These are phyloP conservation scores for Ephemerocybe angulata DNA, from an alignment of 768 basidiomycete species.

Conservation along the genomic window DNA sequence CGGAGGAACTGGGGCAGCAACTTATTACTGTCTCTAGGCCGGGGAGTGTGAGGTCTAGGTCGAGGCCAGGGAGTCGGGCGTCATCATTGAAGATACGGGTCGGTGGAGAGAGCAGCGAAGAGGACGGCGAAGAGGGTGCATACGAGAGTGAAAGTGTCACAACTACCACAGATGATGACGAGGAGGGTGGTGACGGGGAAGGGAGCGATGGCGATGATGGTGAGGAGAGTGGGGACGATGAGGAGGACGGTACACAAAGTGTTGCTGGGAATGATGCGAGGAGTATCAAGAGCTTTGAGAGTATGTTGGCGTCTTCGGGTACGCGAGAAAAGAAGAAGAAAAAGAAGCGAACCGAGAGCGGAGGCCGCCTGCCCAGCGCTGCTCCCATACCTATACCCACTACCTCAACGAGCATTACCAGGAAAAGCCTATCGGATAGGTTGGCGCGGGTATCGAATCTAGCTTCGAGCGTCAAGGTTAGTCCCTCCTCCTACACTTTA, in stretches of 20 bases:
- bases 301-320: constrained; percentile 61
- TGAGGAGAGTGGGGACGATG: constrained; percentile 28
- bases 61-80: constrained; percentile 24
- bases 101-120: constrained; percentile 41
- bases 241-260: constrained; percentile 32
- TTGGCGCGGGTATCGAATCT: constrained; percentile 73
- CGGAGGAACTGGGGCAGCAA: constrained; percentile 44
- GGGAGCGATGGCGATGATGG: constrained; percentile 36
- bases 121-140: constrained; percentile 36
- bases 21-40: constrained; percentile 45
- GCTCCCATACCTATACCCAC: constrained; percentile 1
- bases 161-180: constrained; percentile 37
- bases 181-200: constrained; percentile 23
- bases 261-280: constrained; percentile 50
- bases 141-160: constrained; percentile 34
- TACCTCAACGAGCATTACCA: constrained; percentile 17
- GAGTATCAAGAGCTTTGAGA: constrained; percentile 85
- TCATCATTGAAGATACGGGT: constrained; percentile 17
- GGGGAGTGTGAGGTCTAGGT: constrained; percentile 35
- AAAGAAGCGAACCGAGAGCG: constrained; percentile 17
- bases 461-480: constrained; percentile 41
- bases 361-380: constrained; percentile 4
- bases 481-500: constrained; percentile 1
- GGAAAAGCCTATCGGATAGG: constrained; percentile 79
- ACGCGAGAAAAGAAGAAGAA: constrained; percentile 20